These are phyloP conservation scores for Blastobotrys muscicola DNA, from an alignment of 805 yeast genomes.

Conservation along the genomic window DNA sequence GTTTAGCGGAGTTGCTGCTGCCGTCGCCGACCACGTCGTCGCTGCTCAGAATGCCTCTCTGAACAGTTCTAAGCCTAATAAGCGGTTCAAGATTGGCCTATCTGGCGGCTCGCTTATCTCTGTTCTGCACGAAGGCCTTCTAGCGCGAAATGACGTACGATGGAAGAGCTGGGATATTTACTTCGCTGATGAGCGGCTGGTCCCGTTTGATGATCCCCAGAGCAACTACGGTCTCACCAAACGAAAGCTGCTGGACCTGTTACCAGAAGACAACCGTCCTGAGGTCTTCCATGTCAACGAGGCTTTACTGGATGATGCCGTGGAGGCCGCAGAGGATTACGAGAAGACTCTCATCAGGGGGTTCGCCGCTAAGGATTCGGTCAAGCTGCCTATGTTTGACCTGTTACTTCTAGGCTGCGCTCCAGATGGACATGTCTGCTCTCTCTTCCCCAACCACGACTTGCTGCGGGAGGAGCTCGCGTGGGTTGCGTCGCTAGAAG, in stretches of 20 bases:
- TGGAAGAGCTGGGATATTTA: conserved; percentile 96
- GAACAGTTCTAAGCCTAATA: conserved; percentile 18
- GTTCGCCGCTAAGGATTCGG: conserved; percentile 94
- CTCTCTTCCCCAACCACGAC: conserved; percentile 89
- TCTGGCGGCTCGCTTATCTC: conserved; percentile 89
- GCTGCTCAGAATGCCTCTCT: conserved; percentile 75
- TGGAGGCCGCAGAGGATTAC: conserved; percentile 89
- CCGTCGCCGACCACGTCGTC: conserved; percentile 90
- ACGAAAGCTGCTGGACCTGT: conserved; percentile 64
- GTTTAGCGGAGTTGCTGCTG: conserved; percentile 84
- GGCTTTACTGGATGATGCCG: conserved; percentile 46
- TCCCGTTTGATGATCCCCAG: conserved; percentile 72
- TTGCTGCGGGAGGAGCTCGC: conserved; percentile 82
- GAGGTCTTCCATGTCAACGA: conserved; percentile 78
- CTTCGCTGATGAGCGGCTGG: conserved; percentile 93
- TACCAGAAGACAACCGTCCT: conserved; percentile 50
- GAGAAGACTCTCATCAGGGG: conserved; percentile 79
- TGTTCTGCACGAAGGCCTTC: conserved; percentile 77
- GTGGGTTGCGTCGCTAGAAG: conserved; percentile 89
- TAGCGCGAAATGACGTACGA: conserved; percentile 63
- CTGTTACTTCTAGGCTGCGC: conserved; percentile 90
- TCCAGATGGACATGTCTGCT: conserved; percentile 96
- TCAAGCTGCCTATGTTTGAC: conserved; percentile 91
- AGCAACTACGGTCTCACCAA: conserved; percentile 89
- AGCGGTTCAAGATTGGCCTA: conserved; percentile 80